Conservation (phyloP, 345 rosid genomes). For the Eucalyptus microcorys region DNA sequence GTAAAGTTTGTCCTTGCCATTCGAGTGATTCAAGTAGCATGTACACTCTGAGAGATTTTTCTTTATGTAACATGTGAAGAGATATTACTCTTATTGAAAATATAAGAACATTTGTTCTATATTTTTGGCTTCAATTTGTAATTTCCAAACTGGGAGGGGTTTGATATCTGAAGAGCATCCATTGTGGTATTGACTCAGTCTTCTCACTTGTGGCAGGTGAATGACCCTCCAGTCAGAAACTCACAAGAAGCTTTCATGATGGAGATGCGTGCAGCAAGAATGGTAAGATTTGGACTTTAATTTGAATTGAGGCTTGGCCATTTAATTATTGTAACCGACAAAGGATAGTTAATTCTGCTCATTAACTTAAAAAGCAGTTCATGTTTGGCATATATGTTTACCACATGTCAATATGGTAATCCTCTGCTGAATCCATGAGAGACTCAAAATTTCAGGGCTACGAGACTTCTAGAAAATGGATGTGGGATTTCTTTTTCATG, state of each 20-base stretch:
- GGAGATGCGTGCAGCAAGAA: slow-evolving; percentile 94
- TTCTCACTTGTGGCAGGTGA: slow-evolving; percentile 28
- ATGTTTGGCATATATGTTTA: not conserved
- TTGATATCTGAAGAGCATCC: not conserved
- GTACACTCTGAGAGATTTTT: not conserved
- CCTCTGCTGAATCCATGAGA: not conserved
- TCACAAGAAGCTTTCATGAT: slow-evolving; percentile 83
- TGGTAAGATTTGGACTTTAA: slow-evolving; percentile 24
- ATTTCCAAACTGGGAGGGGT: not conserved
- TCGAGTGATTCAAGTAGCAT: not conserved
- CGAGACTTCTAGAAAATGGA: not conserved
- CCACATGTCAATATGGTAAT: not conserved
- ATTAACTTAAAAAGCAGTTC: not conserved
- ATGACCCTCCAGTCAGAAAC: slow-evolving; percentile 66
- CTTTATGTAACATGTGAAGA: not conserved
- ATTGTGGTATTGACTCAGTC: not conserved
- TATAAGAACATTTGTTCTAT: not conserved
- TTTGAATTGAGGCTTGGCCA: not conserved
- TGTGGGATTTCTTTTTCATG: not conserved
- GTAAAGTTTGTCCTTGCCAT: too few relatives aligned
- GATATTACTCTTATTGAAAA: not conserved
- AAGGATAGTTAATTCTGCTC: not conserved
- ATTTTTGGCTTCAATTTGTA: not conserved
- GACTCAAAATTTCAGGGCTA: not conserved
- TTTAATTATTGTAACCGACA: not conserved